phyloP scores from a whole-genome alignment of 2,329 filamentous ascomycete genomes.

The Chaetomiaceae sp. region DNA sequence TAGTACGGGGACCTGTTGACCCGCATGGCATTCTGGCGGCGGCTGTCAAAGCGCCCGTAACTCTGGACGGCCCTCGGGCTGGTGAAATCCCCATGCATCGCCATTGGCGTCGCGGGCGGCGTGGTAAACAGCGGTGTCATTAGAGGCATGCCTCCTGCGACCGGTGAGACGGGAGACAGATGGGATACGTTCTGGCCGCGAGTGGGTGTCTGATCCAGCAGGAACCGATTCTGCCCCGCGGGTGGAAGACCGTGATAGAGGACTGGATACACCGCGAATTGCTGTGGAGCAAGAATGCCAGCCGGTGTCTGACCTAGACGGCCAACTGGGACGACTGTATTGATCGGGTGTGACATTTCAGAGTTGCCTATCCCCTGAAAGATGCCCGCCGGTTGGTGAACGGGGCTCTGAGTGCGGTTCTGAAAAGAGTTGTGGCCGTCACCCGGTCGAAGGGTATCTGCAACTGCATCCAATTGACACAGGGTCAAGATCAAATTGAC shows the following conservation, averaged over 20 bases:
- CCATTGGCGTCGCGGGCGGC: constrained; percentile 28
- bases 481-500: constrained; percentile 16
- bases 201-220: constrained; percentile 31
- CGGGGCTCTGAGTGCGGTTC: not conserved
- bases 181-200: constrained; percentile 25
- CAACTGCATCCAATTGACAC: constrained; percentile 2
- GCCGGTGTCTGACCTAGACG: constrained; percentile 21
- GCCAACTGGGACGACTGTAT: constrained; percentile 23
- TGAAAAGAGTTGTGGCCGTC: constrained; percentile 4
- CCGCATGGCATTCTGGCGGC: constrained; percentile 45
- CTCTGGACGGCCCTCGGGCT: constrained; percentile 34
- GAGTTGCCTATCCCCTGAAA: constrained; percentile 16
- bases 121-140: constrained; percentile 28
- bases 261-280: constrained; percentile 34
- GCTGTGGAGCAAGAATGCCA: constrained; percentile 27
- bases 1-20: constrained; percentile 42
- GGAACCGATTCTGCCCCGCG: constrained; percentile 26
- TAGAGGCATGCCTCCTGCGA: constrained; percentile 15
- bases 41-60: constrained; percentile 34
- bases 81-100: constrained; percentile 34
- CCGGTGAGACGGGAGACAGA: constrained; percentile 23
- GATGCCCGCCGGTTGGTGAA: constrained; percentile 10
- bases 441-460: not conserved
- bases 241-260: constrained; percentile 30
- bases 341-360: constrained; percentile 12